Conservation (phyloP, 345 rosid genomes). For the Eucalyptus regnans region DNA sequence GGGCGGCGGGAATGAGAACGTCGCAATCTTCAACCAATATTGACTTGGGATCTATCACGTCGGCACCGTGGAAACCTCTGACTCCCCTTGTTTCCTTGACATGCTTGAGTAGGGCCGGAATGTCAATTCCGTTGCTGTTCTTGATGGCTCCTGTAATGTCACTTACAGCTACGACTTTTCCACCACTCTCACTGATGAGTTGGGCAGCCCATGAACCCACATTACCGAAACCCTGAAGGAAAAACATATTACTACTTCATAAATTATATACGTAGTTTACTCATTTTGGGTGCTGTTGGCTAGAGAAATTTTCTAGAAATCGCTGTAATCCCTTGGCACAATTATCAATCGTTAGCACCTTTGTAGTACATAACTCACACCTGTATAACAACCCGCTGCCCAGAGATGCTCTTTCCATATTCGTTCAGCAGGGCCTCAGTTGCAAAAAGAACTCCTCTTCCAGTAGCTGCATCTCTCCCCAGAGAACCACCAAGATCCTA, state of each 20-base stretch:
- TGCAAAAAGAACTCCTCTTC: constrained; percentile 89
- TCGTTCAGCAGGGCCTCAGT: constrained; percentile 92
- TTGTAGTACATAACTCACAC: constrained; percentile 3
- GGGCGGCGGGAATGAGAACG: constrained; percentile 84
- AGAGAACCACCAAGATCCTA: constrained; percentile 98
- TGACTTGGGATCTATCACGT: constrained; percentile 39
- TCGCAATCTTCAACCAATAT: constrained; percentile 80
- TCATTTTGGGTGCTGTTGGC: neutral
- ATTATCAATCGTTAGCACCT: neutral
- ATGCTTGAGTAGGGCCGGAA: constrained; percentile 48
- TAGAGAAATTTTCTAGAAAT: neutral
- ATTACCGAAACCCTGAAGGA: constrained; percentile 82
- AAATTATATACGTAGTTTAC: neutral
- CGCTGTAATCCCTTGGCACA: neutral
- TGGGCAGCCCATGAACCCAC: constrained; percentile 98
- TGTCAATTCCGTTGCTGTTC: constrained; percentile 67
- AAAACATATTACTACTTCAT: neutral
- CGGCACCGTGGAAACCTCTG: constrained; percentile 68
- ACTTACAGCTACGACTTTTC: constrained; percentile 75
- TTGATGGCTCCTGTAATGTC: constrained; percentile 85
- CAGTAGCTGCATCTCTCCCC: constrained; percentile 97
- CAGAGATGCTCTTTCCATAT: constrained; percentile 59
- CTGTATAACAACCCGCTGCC: constrained; percentile 82
- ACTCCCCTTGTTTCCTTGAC: constrained; percentile 53
- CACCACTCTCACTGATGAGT: constrained; percentile 64